Conservation (phyloP, 2,329 filamentous ascomycete species). For the Monilinia fructigena region DNA sequence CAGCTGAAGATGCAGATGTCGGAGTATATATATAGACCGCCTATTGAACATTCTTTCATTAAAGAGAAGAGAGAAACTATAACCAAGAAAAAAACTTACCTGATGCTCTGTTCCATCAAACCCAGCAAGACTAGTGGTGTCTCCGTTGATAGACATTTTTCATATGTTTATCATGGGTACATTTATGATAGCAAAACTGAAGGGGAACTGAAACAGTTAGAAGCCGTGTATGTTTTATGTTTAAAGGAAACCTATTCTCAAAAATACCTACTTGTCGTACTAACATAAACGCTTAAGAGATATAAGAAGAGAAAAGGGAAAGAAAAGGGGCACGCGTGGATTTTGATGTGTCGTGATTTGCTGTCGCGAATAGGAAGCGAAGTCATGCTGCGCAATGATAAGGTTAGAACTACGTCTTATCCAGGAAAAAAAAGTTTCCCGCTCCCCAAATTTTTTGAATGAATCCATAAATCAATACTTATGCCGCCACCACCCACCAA, state of each 20-base stretch:
- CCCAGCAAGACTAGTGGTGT: conserved; percentile 32
- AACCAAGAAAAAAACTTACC: conserved; percentile 28
- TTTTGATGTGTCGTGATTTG: conserved; percentile 26
- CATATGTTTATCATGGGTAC: background rate
- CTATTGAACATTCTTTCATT: conserved; percentile 31
- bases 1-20: conserved; percentile 25
- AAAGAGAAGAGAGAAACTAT: background rate
- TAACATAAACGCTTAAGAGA: background rate
- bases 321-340: conserved; percentile 16
- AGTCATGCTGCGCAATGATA: conserved; percentile 23
- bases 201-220: background rate
- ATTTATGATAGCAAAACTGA: background rate
- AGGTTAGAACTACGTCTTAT: background rate
- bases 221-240: background rate
- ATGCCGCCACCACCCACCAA: conserved; percentile 38
- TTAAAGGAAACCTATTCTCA: background rate
- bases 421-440: conserved; percentile 28
- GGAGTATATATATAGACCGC: conserved; percentile 43
- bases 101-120: conserved; percentile 40
- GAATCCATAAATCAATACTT: conserved; percentile 30
- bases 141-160: conserved; percentile 39
- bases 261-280: background rate
- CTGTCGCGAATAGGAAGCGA: conserved; percentile 21
- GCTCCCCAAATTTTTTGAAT: conserved; percentile 22
- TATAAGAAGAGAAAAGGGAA: background rate